Percentiles rank a stretch among this genome's conserved stretches.
Evolutionary conservation across 495 filamentous ascomycete species (phyloP).

Genomic region (Evansstolkia leycettana): DNA sequence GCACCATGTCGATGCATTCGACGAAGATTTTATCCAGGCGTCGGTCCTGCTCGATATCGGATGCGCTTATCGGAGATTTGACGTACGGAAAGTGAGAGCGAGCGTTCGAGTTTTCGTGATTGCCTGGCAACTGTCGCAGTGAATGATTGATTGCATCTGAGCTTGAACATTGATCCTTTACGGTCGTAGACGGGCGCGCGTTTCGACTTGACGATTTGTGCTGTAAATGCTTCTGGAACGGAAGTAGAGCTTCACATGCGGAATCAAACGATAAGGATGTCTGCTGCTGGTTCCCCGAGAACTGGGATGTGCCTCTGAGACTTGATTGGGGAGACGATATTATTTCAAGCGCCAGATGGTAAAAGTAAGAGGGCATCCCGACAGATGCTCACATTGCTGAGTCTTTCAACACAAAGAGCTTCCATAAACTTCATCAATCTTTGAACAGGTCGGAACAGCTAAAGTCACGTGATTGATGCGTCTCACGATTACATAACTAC

Average conservation of each 20-base stretch:
- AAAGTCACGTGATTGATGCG: too few relatives aligned
- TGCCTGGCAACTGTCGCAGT: not conserved
- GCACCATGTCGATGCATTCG: constrained; percentile 56
- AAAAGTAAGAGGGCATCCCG: constrained; percentile 78
- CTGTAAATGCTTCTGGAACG: constrained; percentile 22
- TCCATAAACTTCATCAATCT: too few relatives aligned
- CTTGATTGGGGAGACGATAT: constrained; percentile 38
- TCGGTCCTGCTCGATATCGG: constrained; percentile 37
- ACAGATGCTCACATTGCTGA: constrained; percentile 20
- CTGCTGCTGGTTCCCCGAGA: constrained; percentile 2
- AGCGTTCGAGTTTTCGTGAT: not conserved
- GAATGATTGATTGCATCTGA: not conserved
- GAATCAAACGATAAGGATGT: constrained; percentile 21
- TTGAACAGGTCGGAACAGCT: too few relatives aligned
- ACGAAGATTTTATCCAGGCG: constrained; percentile 51
- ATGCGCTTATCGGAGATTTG: constrained; percentile 7
- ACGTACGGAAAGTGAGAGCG: constrained; percentile 10
- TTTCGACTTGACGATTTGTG: constrained; percentile 6
- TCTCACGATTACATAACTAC: too few relatives aligned
- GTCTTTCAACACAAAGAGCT: not conserved
- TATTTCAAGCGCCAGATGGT: constrained; percentile 81
- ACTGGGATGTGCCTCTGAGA: constrained; percentile 6
- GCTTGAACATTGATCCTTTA: not conserved
- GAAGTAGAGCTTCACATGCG: constrained; percentile 29
- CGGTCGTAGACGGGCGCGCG: not conserved